Base-by-base conservation (phyloP, 441 rosid genomes). In the Isatis lusitanica region DNA sequence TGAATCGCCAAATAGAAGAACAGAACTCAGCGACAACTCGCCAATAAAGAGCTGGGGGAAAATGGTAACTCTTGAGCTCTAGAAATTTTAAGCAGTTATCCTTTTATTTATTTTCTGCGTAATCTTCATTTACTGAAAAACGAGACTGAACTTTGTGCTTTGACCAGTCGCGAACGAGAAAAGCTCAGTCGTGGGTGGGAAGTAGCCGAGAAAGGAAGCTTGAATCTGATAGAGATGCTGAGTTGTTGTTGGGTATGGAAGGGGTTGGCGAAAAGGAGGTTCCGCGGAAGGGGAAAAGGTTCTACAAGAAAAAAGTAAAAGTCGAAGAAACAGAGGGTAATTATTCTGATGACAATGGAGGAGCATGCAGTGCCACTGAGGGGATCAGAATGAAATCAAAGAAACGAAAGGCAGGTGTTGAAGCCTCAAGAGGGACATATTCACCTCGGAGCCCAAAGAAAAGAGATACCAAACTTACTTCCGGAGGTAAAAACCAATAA, bases 281-380 rank as follows among this genome's bases (percentile, higher is more conserved):
- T 76, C 82, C 73, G 50, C 76, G 50, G 72, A 86, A 85, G 74
- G 81, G 81, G 38, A 84, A 87, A 76, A 85, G 80, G 78, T 53
- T 78, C 46, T 80, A 80, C 68, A 77, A 76, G 75, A 90, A 84
- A 80, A 89, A 81, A 75, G 82, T 80, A 70, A 86, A 81, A 80
- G 83, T 76, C 66, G 92, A 81, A 75, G 90, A 81, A 75, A 76
- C 64, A 28, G 83, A 74, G 75, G 82, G 77, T 59, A 73, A 69
- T 76, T 74, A 70, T 15, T 88, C 87, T 78, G 97, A 88, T 81
- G 96, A 86, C 72, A 88, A 83, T 62, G 91, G 87, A 61, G 98
- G 82, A 85, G 95, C 94, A 28, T 83, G 94, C 65, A 92, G 95
- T 39, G 90, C 88, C 50, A 87, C 92, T 46, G 90, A 86, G 80